phyloP scores from a whole-genome alignment of 768 basidiomycete genomes.

The Psilocybe sp. region DNA sequence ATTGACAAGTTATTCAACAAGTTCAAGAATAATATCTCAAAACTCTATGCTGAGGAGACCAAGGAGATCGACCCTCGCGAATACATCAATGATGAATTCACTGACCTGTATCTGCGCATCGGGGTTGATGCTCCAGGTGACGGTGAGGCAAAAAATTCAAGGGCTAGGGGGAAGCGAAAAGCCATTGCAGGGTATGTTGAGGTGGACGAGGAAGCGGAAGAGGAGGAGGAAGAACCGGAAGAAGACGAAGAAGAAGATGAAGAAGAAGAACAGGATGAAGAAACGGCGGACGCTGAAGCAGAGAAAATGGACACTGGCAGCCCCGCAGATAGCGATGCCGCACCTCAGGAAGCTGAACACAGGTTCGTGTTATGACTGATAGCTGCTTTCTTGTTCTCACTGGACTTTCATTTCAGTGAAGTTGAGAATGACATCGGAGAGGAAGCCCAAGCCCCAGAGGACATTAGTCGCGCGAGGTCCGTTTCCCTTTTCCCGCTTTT shows the following conservation, averaged over 20 bases:
- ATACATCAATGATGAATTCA: slow-evolving; percentile 40
- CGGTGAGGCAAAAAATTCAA: slow-evolving; percentile 10
- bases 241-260: slow-evolving; percentile 8
- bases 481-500: not conserved
- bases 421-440: not conserved
- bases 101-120: slow-evolving; percentile 38
- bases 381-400: not conserved
- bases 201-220: slow-evolving; percentile 12
- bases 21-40: slow-evolving; percentile 47
- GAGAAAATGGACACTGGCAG: not conserved
- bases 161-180: slow-evolving; percentile 12
- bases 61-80: slow-evolving; percentile 31
- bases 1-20: slow-evolving; percentile 52
- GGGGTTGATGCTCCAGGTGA: slow-evolving; percentile 35
- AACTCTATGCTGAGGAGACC: slow-evolving; percentile 40
- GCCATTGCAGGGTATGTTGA: slow-evolving; percentile 9
- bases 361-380: not conserved
- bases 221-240: slow-evolving; percentile 11
- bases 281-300: not conserved
- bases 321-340: not conserved
- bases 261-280: slow-evolving; percentile 9
- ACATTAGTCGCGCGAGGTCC: slow-evolving; percentile 7
- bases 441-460: slow-evolving; percentile 1
- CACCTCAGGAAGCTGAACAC: not conserved
- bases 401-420: not conserved